These are phyloP conservation scores for Stachybotrys elegans DNA, from an alignment of 2,329 filamentous ascomycete genomes.

Conservation along the genomic window DNA sequence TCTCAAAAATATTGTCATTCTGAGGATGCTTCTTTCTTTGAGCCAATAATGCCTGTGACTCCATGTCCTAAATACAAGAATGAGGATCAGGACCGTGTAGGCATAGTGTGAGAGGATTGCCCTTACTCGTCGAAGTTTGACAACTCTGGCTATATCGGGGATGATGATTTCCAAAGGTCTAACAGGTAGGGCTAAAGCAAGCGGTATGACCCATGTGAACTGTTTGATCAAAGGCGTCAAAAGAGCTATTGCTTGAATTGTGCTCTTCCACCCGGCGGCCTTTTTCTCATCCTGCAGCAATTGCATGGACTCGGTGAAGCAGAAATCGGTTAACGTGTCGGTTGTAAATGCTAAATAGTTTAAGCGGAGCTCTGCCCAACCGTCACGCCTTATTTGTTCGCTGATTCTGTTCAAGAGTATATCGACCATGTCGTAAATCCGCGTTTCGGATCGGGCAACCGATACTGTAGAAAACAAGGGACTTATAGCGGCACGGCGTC, in stretches of 20 bases:
- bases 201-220: constrained; percentile 5
- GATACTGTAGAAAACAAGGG: constrained; percentile 3
- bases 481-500: constrained; percentile 1
- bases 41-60: constrained; percentile 1
- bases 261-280: constrained; percentile 1
- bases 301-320: not conserved
- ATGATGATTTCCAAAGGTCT: not conserved
- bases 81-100: not conserved
- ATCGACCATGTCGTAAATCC: constrained; percentile 4
- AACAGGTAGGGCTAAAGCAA: not conserved
- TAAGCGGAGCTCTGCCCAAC: constrained; percentile 2
- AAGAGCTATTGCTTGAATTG: not conserved
- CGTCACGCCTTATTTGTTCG: not conserved
- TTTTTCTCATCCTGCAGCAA: constrained; percentile 2
- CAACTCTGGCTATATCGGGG: constrained; percentile 1
- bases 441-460: not conserved
- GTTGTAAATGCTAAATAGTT: constrained; percentile 5
- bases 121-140: not conserved
- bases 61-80: not conserved
- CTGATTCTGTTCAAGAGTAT: constrained; percentile 1
- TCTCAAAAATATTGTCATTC: not conserved
- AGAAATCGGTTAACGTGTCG: constrained; percentile 1
- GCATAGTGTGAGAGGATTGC: not conserved
- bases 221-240: constrained; percentile 1
- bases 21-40: not conserved